Base-by-base conservation (phyloP, 441 rosid genomes). In the Pelargonium fulgidum region DNA sequence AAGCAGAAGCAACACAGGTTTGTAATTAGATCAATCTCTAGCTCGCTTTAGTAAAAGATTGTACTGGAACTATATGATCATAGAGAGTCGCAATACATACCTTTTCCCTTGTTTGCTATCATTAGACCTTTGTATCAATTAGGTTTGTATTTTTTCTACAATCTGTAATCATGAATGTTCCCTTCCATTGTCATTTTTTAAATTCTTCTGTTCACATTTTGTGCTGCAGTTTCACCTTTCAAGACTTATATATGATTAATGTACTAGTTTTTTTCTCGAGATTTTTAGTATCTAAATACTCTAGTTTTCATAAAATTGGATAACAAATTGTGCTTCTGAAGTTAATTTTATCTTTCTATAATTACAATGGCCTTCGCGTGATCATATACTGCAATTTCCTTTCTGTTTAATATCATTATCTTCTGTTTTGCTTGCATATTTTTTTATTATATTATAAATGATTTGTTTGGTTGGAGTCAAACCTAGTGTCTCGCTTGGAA, bases 1-100 rank as follows among this genome's bases (percentile, higher is more conserved):
- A 83, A 73, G 76, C 92, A 8, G 96, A 92, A 77, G 92, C 95
- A 67, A 77, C 89, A 45, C 97, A 90, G 99, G 99, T 95, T 80
- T 70, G 65, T 63, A 67, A 65, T 44, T 41, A 9, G 45, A 13
- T 71, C 70, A 66, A n/a, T 45, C 54, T 66, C 58, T 71, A 52
- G 10, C 66, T 36, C 2, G 7, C 20, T 56, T 65, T 22, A n/a
- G 14, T 22, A 61, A 10, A 19, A 24, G 64, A 61, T 61, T 61
- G 64, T 19, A 41, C 45, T 41, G 4, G 14, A 24, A 61, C 64
- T 24, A 22, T 4, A 4, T 61, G 12, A 61, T 22, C 29, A 61
- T 61, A 11, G 22, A 59, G 12, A 20, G 45, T 41, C 33, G 29
- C 39, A 24, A 13, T 59, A 24, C 17, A 61, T 33, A 61, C 64